Percentiles rank a stretch among this genome's conserved stretches.
Evolutionary conservation across 768 basidiomycete genomes (phyloP).

Genomic region (Leccinum subgranulosum): DNA sequence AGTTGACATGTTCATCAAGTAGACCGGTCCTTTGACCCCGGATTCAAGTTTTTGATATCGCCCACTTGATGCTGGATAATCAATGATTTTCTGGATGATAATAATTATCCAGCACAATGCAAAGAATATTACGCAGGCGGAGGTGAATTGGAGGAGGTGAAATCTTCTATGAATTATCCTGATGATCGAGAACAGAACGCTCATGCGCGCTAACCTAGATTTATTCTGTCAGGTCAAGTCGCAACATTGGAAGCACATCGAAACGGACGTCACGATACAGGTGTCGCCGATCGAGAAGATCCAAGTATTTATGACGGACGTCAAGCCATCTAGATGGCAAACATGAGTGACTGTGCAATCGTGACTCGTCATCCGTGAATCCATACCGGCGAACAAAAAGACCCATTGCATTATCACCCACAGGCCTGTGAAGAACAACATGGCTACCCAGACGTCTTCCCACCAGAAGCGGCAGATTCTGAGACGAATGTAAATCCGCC

Average conservation of each 20-base stretch:
- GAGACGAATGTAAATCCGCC: slow-evolving; percentile 19
- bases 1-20: neutral
- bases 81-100: slow-evolving; percentile 3
- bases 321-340: neutral
- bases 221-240: neutral
- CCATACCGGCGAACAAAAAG: neutral
- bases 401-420: slow-evolving; percentile 14
- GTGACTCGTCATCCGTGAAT: neutral
- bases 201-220: slow-evolving; percentile 15
- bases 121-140: slow-evolving; percentile 7
- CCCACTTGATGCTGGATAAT: neutral
- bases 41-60: neutral
- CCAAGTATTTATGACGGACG: neutral
- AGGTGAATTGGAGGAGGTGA: neutral
- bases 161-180: slow-evolving; percentile 4
- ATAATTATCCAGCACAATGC: slow-evolving; percentile 5
- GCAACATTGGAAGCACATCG: neutral
- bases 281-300: neutral
- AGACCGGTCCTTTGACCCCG: neutral
- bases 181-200: slow-evolving; percentile 18
- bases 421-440: slow-evolving; percentile 8
- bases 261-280: neutral
- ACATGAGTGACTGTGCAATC: neutral
- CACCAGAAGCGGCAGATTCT: slow-evolving; percentile 10
- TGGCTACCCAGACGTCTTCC: neutral